Percentiles rank a stretch among this genome's conserved stretches.
These are phyloP conservation scores for Verticillium nonalfalfae DNA, from an alignment of 2,329 filamentous ascomycete species.

Conservation along the genomic window DNA sequence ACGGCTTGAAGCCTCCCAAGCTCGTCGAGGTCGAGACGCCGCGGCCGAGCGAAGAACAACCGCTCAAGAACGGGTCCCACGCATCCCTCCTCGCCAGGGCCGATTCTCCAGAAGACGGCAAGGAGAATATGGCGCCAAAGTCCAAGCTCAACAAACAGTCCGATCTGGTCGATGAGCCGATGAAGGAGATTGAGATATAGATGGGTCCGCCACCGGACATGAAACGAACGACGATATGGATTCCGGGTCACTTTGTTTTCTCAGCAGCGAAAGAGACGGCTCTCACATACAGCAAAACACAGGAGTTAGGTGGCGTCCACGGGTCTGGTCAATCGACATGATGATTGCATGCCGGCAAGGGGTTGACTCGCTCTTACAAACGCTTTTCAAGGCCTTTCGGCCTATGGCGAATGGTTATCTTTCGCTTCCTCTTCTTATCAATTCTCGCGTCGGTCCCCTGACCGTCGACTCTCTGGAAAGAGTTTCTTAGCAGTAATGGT, in stretches of 20 bases:
- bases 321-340: not conserved
- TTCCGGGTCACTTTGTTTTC: constrained; percentile 11
- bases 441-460: constrained; percentile 3
- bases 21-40: constrained; percentile 52
- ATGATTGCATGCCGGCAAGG: constrained; percentile 1
- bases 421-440: constrained; percentile 5
- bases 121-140: constrained; percentile 22
- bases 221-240: constrained; percentile 17
- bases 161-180: constrained; percentile 39
- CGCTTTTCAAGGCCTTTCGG: constrained; percentile 8
- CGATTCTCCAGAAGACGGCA: constrained; percentile 29
- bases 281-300: constrained; percentile 10
- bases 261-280: constrained; percentile 5
- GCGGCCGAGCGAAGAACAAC: constrained; percentile 37
- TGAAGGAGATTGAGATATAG: constrained; percentile 60
- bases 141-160: constrained; percentile 35
- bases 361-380: not conserved
- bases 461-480: constrained; percentile 8
- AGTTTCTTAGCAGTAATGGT: constrained; percentile 6
- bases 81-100: constrained; percentile 23
- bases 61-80: constrained; percentile 20
- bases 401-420: constrained; percentile 8
- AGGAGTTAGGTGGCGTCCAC: constrained; percentile 13
- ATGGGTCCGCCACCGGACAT: constrained; percentile 15
- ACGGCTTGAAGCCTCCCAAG: constrained; percentile 37